These are phyloP conservation scores for Venturia effusa DNA, from an alignment of 2,329 filamentous ascomycete genomes.

Conservation along the genomic window DNA sequence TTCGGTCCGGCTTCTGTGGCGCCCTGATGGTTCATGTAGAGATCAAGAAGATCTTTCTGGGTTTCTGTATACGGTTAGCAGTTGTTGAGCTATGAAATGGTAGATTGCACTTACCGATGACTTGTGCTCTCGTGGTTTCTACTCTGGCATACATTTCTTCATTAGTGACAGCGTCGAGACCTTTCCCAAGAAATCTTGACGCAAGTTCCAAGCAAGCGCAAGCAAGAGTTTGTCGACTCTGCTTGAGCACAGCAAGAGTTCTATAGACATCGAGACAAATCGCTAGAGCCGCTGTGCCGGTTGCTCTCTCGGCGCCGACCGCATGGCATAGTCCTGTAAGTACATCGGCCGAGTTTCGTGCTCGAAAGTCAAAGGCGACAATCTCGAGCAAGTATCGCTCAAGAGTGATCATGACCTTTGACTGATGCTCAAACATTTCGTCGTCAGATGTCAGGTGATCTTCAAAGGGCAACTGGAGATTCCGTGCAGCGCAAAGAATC, in stretches of 20 bases:
- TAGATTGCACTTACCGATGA: conserved; percentile 27
- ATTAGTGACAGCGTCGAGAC: conserved; percentile 19
- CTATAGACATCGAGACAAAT: conserved; percentile 86
- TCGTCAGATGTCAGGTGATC: conserved; percentile 70
- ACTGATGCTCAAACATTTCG: conserved; percentile 56
- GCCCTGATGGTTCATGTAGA: conserved; percentile 77
- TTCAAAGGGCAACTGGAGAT: conserved; percentile 60
- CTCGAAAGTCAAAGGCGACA: conserved; percentile 74
- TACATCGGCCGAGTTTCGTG: conserved; percentile 46
- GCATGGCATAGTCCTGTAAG: conserved; percentile 5
- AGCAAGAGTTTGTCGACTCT: conserved; percentile 75
- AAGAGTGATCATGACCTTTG: conserved; percentile 74
- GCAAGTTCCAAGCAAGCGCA: conserved; percentile 75
- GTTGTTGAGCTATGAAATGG: not conserved
- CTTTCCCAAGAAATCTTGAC: conserved; percentile 46
- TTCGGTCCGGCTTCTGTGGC: conserved; percentile 62
- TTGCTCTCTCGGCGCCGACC: conserved; percentile 21
- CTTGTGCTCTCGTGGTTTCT: conserved; percentile 27
- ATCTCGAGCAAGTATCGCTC: conserved; percentile 90
- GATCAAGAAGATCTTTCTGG: conserved; percentile 78
- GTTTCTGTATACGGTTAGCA: conserved; percentile 56
- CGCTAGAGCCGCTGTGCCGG: conserved; percentile 62
- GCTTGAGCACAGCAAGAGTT: conserved; percentile 86
- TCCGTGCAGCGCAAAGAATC: conserved; percentile 82
- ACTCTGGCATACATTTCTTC: conserved; percentile 1